Evolutionary conservation across 2,329 filamentous ascomycete genomes (phyloP).

Genomic region (Colletotrichum theobromicola): DNA sequence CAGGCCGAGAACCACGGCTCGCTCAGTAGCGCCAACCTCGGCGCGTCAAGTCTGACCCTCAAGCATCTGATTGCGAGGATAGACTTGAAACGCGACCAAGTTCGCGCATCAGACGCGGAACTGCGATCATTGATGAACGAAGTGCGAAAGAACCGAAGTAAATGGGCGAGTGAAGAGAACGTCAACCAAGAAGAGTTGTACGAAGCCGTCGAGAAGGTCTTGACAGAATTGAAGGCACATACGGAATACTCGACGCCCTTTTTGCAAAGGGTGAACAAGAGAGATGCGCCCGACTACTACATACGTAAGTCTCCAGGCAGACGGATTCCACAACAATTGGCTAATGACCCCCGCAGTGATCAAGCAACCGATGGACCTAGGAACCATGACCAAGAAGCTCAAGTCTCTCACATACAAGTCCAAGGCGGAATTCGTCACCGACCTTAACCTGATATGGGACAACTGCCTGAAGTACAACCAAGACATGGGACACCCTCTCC

Average conservation of each 20-base stretch:
- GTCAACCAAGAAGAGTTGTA: slow-evolving; percentile 98
- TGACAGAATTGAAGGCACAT: slow-evolving; percentile 96
- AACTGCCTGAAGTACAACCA: slow-evolving; percentile 97
- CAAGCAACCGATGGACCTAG: slow-evolving; percentile 97
- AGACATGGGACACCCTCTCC: slow-evolving; percentile 82
- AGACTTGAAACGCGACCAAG: slow-evolving; percentile 88
- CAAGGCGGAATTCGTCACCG: slow-evolving; percentile 92
- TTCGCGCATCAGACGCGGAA: slow-evolving; percentile 91
- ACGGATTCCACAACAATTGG: not conserved
- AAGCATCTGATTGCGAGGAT: slow-evolving; percentile 98
- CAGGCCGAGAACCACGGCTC: slow-evolving; percentile 78
- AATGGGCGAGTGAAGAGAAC: slow-evolving; percentile 98
- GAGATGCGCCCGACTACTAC: slow-evolving; percentile 96
- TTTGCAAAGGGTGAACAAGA: slow-evolving; percentile 91
- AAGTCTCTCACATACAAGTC: slow-evolving; percentile 81
- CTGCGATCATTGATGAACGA: slow-evolving; percentile 93
- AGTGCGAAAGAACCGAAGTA: slow-evolving; percentile 95
- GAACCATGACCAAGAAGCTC: slow-evolving; percentile 97
- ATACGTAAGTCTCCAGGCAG: slow-evolving; percentile 65
- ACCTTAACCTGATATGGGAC: slow-evolving; percentile 94
- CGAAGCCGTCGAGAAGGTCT: slow-evolving; percentile 93
- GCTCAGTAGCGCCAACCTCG: slow-evolving; percentile 90
- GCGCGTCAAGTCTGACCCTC: slow-evolving; percentile 91
- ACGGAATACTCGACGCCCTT: slow-evolving; percentile 98
- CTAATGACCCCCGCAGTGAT: slow-evolving; percentile 65